A percentile compares a stretch with the other conserved stretches of the same genome.
Evolutionary conservation across 768 basidiomycete species (phyloP).

Genomic region (Agaricus blazei): DNA sequence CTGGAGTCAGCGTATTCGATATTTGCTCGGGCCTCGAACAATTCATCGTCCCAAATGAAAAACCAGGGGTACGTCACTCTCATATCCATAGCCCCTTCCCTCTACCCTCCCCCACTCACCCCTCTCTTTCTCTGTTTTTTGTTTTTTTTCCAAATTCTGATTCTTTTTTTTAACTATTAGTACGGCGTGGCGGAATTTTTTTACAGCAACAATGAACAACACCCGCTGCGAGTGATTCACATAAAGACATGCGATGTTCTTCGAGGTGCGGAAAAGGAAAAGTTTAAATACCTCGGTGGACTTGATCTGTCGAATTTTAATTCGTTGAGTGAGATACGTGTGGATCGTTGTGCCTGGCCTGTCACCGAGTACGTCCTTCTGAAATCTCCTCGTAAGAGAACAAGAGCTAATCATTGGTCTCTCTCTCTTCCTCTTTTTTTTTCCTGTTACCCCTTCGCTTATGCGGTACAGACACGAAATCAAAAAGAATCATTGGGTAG

Average conservation of each 20-base stretch:
- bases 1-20: constrained; percentile 5
- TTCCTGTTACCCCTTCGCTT: background rate
- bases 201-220: background rate
- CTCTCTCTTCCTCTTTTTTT: background rate
- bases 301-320: constrained; percentile 5
- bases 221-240: background rate
- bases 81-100: too few species aligned
- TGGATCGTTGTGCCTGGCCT: background rate
- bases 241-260: background rate
- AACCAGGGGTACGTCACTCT: background rate
- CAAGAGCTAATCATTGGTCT: background rate
- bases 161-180: background rate
- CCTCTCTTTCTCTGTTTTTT: too few species aligned
- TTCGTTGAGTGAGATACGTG: background rate
- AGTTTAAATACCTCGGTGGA: constrained; percentile 3
- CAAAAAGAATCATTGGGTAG: constrained; percentile 1
- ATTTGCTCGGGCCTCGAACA: background rate
- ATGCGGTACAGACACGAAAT: background rate
- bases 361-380: background rate
- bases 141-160: background rate
- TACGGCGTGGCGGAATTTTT: constrained; percentile 6
- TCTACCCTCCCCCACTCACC: too few species aligned
- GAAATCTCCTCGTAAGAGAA: background rate
- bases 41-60: background rate
- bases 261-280: constrained; percentile 2